Base-by-base conservation (phyloP, 2,329 filamentous ascomycete species). In the Trichoderma asperellum region DNA sequence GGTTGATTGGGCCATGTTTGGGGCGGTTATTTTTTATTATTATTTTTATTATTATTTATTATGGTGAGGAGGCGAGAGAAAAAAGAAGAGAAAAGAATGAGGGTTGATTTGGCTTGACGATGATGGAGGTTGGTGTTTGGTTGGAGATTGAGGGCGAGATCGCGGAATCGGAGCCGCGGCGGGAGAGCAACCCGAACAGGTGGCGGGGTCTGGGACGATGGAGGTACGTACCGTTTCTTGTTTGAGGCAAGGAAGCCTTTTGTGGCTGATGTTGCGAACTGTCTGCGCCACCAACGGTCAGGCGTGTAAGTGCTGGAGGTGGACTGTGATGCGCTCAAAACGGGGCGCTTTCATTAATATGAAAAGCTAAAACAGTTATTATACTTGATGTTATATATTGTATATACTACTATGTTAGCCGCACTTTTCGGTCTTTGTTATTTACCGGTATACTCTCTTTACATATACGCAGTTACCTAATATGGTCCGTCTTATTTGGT, bases 1-100 rank as follows among this genome's bases (percentile, higher is more conserved):
- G 70, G 88, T 90, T 35, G 87, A 87, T 72, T 86, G 83, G 59
- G 87, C 83, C 87, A 88, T 89, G 52, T 27, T 66, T 24, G 24
- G 59, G 35, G n/a, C 18, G 52, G 52, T 16, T 11, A 24, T 24
- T 24, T 24, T 24, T 24, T 24, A 24, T 24, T 24, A 2, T 24
- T 24, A 24, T 24, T 24, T 24, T 24, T 24, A 24, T 24, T 24
- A 24, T 24, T 24, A 2, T 24, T 24, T 24, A 24, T 24, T 24
- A 24, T 24, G 24, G 24, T 2, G 24, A 40, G 35, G n/a, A 52
- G 18, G 7, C 5, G 57, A 21, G 10, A 4, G 47, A 32, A 34
- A 34, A 32, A 18, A 60, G 3, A n/a, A 14, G 16, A 32, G 47
- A 40, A 5, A 27, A 11, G 8, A 18, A 40, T 40, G 56, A 8